Conservation (phyloP, 1,284 basidiomycete genomes). For the Singerocomus inundabilis region DNA sequence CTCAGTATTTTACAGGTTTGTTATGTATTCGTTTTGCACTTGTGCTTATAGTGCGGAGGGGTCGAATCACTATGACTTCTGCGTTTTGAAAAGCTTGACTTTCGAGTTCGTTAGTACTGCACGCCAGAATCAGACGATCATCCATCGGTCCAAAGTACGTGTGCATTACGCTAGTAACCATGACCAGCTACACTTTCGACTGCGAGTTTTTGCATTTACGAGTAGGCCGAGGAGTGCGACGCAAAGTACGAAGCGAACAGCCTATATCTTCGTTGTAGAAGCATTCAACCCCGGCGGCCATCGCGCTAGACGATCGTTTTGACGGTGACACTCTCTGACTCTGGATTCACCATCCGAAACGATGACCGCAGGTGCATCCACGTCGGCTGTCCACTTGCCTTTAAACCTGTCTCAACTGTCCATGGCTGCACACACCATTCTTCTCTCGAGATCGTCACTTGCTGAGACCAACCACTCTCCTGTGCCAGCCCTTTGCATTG, state of each 20-base stretch:
- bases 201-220: neutral
- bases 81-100: no score
- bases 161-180: neutral
- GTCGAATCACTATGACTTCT: no score
- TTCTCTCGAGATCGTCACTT: neutral
- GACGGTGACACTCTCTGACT: neutral
- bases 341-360: constrained; percentile 7
- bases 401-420: neutral
- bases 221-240: neutral
- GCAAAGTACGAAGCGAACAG: neutral
- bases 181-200: neutral
- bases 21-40: constrained; percentile 21
- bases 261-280: neutral
- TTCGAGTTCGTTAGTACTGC: no score
- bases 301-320: neutral
- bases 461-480: no score
- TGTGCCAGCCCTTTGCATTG: neutral
- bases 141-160: neutral
- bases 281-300: neutral
- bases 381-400: neutral
- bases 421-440: neutral
- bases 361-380: neutral
- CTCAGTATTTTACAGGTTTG: constrained; percentile 26
- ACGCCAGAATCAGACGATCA: no score
- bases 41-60: neutral